These are phyloP conservation scores for Colletotrichum plurivorum DNA, from an alignment of 2,329 filamentous ascomycete genomes.

Conservation along the genomic window DNA sequence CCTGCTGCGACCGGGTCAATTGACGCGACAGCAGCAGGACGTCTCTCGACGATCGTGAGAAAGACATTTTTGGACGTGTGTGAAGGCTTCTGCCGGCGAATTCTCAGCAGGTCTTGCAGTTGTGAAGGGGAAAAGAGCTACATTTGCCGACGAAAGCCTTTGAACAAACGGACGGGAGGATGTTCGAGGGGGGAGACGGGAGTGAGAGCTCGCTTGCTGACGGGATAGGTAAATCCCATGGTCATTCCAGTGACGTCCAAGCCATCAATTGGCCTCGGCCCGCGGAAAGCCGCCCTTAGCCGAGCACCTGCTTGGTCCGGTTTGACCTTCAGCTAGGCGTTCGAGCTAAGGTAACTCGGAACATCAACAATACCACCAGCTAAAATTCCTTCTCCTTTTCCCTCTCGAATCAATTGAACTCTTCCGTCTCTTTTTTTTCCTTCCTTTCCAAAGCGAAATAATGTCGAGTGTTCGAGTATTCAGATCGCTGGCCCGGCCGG, in stretches of 20 bases:
- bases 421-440: not conserved
- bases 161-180: constrained; percentile 20
- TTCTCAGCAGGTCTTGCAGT: constrained; percentile 31
- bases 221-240: constrained; percentile 29
- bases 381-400: constrained; percentile 33
- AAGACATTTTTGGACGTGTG: constrained; percentile 58
- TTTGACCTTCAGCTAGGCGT: constrained; percentile 41
- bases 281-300: constrained; percentile 63
- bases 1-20: constrained; percentile 46
- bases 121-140: constrained; percentile 34
- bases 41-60: constrained; percentile 62
- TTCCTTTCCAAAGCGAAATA: constrained; percentile 19
- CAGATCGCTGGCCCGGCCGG: constrained; percentile 53
- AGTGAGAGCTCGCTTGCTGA: constrained; percentile 36
- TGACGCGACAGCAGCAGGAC: constrained; percentile 60
- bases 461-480: constrained; percentile 60
- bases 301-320: constrained; percentile 42
- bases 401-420: constrained; percentile 5
- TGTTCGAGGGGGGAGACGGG: constrained; percentile 22
- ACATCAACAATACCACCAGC: constrained; percentile 23
- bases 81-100: constrained; percentile 33
- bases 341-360: constrained; percentile 29
- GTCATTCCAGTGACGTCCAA: constrained; percentile 37
- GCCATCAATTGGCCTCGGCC: constrained; percentile 45
- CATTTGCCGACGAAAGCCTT: constrained; percentile 44